Evolutionary conservation across 2,329 filamentous ascomycete genomes (phyloP), one percentile per base, ranked within the genome.

Genomic region (Fusarium kyushuense): DNA sequence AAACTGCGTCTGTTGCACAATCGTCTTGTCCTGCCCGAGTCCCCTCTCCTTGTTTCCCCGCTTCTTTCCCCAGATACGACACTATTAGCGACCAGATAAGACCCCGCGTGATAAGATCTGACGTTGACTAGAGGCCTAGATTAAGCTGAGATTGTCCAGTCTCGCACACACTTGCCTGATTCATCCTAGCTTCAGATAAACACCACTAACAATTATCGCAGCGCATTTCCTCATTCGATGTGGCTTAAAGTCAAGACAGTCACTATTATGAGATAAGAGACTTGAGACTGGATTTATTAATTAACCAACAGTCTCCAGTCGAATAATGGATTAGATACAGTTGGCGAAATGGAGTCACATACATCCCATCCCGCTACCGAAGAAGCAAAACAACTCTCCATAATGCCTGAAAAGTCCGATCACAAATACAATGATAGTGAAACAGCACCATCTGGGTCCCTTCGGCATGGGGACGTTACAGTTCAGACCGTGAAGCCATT

Each of bases 401-500:
- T 53, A 6, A 53, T 53, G 38, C 36, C 38, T 16, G 27, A 32
- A 6, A 53, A 19, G 30, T 33, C 49, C 6, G 38, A 53, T 8
- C 12, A 43, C 7, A 43, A 49, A 13, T 49, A 33, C 9, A 25
- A 45, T 9, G 38, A 43, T 11, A 49, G 32, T 6, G 46, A 36
- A 14, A n/a, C 46, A 2, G 46, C 21, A 2, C 46, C 17, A 2
- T 33, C 19, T 2, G 56, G 56, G 4, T 58, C 56, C 4, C 19
- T 58, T 40, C 17, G 32, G 1, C 53, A 25, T 29, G 53, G 53
- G 1, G 40, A 25, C 3, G 40, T 59, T 4, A 58, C 42, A 0
- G 17, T 58, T 2, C 56, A 59, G 8, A 40, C 41, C 5, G n/a
- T 47, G 4, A 58, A 58, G 12, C 56, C 56, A 5, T 58, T 58